Evolutionary conservation across 2,329 filamentous ascomycete species (phyloP).

Genomic region (Phoma herbarum): DNA sequence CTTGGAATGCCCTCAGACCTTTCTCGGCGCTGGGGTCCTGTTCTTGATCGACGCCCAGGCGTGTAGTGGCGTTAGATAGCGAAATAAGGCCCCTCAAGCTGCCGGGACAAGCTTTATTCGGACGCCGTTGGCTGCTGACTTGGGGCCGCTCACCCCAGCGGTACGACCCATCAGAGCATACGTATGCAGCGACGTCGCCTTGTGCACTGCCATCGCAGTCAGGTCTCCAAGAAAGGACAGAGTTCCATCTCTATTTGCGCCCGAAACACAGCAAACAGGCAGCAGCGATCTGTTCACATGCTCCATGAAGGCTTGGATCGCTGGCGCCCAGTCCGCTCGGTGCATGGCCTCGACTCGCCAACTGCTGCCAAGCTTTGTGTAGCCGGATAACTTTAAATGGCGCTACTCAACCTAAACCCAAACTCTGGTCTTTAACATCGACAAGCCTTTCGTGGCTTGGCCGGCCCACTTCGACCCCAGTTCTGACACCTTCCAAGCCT

Average conservation of each 20-base stretch:
- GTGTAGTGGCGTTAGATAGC: slow-evolving; percentile 49
- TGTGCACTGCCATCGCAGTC: slow-evolving; percentile 4
- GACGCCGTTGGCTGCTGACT: slow-evolving; percentile 44
- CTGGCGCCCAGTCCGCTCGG: slow-evolving; percentile 35
- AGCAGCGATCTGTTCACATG: slow-evolving; percentile 20
- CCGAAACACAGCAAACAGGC: not conserved
- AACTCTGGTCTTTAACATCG: slow-evolving; percentile 45
- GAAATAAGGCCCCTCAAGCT: slow-evolving; percentile 46
- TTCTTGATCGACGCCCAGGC: slow-evolving; percentile 48
- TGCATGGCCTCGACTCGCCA: slow-evolving; percentile 12
- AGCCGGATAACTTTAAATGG: slow-evolving; percentile 33
- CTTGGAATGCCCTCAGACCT: slow-evolving; percentile 38
- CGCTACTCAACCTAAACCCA: slow-evolving; percentile 46
- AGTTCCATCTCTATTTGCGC: not conserved
- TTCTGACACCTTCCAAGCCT: slow-evolving; percentile 41
- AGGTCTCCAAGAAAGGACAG: not conserved
- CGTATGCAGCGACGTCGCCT: slow-evolving; percentile 18
- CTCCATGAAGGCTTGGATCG: slow-evolving; percentile 19
- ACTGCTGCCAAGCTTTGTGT: slow-evolving; percentile 38
- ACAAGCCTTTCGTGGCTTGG: slow-evolving; percentile 49
- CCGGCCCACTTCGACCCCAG: slow-evolving; percentile 23
- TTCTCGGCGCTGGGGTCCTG: slow-evolving; percentile 43
- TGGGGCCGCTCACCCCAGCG: slow-evolving; percentile 28
- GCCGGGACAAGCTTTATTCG: slow-evolving; percentile 51
- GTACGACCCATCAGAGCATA: slow-evolving; percentile 23